Conservation (phyloP, 306 rosid species). For the Ormosia semicastrata region DNA sequence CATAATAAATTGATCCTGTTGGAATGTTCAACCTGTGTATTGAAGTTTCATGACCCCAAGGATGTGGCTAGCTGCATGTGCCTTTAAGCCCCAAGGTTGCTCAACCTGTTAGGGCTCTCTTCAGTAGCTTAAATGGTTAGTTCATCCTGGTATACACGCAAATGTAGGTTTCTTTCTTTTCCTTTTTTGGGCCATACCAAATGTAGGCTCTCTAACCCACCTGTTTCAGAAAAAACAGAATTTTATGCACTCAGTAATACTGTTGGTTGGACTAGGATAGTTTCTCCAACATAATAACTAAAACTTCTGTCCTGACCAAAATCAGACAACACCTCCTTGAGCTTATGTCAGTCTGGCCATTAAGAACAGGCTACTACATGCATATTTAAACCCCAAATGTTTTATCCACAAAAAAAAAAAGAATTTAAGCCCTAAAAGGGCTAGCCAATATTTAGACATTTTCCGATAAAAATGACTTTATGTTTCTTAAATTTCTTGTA, state of each 20-base stretch:
- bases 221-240: neutral
- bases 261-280: neutral
- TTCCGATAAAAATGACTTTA: neutral
- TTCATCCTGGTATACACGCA: neutral
- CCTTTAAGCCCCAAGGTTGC: neutral
- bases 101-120: neutral
- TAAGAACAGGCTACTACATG: neutral
- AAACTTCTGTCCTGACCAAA: neutral
- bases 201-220: neutral
- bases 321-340: neutral
- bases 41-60: neutral
- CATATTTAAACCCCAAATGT: neutral
- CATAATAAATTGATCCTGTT: constrained; percentile 5
- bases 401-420: neutral
- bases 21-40: neutral
- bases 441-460: neutral
- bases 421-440: neutral
- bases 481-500: neutral
- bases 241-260: neutral
- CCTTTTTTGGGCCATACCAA: neutral
- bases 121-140: neutral
- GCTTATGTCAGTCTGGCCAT: neutral
- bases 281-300: neutral
- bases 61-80: neutral
- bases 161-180: neutral